Conservation (phyloP, 148 eudicot genomes). For the Nepenthes mirabilis region DNA sequence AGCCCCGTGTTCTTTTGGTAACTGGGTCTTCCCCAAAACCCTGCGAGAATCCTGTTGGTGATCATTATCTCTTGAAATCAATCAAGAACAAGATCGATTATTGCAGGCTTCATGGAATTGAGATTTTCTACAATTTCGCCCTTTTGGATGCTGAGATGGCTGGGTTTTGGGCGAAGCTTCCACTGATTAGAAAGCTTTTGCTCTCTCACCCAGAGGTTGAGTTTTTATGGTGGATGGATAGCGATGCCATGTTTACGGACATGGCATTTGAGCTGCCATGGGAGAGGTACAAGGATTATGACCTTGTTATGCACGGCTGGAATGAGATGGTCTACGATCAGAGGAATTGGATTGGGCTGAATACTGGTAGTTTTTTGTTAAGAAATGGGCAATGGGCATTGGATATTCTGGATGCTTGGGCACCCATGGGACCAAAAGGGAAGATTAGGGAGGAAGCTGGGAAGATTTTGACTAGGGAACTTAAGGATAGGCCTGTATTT, state of each 20-base stretch:
- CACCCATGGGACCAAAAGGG: constrained; percentile 51
- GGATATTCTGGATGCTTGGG: constrained; percentile 47
- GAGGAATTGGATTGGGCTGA: constrained; percentile 56
- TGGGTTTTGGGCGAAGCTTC: constrained; percentile 20
- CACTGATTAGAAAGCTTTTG: constrained; percentile 15
- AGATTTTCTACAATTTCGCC: constrained; percentile 18
- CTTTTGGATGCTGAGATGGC: constrained; percentile 26
- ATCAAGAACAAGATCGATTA: constrained; percentile 31
- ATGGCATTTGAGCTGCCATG: constrained; percentile 51
- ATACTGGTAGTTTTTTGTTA: constrained; percentile 54
- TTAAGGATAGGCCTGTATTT: constrained; percentile 40
- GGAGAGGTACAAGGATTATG: constrained; percentile 38
- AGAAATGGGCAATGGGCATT: constrained; percentile 64
- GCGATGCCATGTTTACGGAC: constrained; percentile 60
- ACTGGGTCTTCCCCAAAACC: constrained; percentile 21
- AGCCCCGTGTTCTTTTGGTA: constrained; percentile 23
- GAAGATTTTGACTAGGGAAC: constrained; percentile 22
- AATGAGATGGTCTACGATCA: constrained; percentile 36
- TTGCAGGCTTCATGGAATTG: constrained; percentile 23
- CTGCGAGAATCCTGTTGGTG: constrained; percentile 21
- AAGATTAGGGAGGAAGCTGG: constrained; percentile 43
- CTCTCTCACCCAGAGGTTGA: constrained; percentile 16
- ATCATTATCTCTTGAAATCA: constrained; percentile 26
- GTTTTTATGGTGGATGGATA: constrained; percentile 56
- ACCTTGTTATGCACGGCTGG: constrained; percentile 51